phyloP scores from a whole-genome alignment of 2,329 filamentous ascomycete genomes.

The Microdochium trichocladiopsis region DNA sequence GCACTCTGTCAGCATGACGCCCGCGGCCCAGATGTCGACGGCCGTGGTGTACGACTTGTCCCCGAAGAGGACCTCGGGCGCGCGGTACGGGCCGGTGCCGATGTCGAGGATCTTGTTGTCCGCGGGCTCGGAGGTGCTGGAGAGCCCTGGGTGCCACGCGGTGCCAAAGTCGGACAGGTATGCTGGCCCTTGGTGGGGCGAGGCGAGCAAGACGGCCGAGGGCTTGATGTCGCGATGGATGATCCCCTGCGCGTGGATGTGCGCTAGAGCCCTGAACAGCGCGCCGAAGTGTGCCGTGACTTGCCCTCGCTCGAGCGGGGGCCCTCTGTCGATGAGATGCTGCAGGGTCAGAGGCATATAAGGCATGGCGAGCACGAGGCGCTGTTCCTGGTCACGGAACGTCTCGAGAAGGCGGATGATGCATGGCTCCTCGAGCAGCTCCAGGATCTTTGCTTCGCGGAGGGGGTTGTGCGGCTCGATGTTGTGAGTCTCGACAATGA shows the following conservation, averaged over 20 bases:
- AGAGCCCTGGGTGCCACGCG: slow-evolving; percentile 64
- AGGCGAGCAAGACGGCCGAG: slow-evolving; percentile 72
- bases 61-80: slow-evolving; percentile 87
- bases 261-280: slow-evolving; percentile 61
- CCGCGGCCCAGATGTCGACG: slow-evolving; percentile 86
- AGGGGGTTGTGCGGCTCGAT: slow-evolving; percentile 75
- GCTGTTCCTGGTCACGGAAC: slow-evolving; percentile 64
- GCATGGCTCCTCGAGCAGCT: slow-evolving; percentile 43
- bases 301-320: slow-evolving; percentile 19
- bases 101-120: slow-evolving; percentile 81
- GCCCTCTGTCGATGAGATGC: slow-evolving; percentile 50
- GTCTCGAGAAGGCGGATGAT: slow-evolving; percentile 67
- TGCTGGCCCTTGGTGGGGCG: slow-evolving; percentile 61
- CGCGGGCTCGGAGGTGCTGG: slow-evolving; percentile 53
- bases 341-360: slow-evolving; percentile 71
- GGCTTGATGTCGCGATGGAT: slow-evolving; percentile 95
- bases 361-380: slow-evolving; percentile 77
- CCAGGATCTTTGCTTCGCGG: slow-evolving; percentile 72
- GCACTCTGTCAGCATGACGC: slow-evolving; percentile 76
- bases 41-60: slow-evolving; percentile 62
- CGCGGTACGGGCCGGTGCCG: slow-evolving; percentile 84
- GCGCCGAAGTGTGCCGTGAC: slow-evolving; percentile 48
- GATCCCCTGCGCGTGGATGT: slow-evolving; percentile 68
- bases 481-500: slow-evolving; percentile 68
- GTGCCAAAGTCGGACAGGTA: slow-evolving; percentile 90